Conservation (phyloP, 768 basidiomycete species). For the Chalciporus pseudorubinellus region DNA sequence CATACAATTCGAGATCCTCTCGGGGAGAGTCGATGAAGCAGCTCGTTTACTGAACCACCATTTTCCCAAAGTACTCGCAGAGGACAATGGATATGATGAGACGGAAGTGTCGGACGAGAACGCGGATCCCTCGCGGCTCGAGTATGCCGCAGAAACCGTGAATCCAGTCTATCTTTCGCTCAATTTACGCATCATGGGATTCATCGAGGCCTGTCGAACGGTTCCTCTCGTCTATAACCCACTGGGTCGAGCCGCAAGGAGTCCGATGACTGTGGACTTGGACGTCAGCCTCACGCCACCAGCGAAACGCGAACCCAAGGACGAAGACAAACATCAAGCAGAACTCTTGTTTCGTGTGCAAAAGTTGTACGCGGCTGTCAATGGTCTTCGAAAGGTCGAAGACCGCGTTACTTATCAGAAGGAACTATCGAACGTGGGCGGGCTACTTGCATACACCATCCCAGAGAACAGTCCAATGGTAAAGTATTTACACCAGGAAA, state of each 20-base stretch:
- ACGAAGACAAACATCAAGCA: slow-evolving; percentile 42
- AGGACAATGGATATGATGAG: slow-evolving; percentile 13
- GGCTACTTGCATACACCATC: slow-evolving; percentile 78
- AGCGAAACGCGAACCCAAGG: slow-evolving; percentile 21
- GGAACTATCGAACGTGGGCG: slow-evolving; percentile 73
- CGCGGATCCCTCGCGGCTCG: slow-evolving; percentile 34
- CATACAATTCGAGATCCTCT: slow-evolving; percentile 66
- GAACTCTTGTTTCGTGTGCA: slow-evolving; percentile 56
- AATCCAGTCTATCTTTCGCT: slow-evolving; percentile 74
- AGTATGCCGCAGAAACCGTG: slow-evolving; percentile 59
- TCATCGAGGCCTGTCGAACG: slow-evolving; percentile 83
- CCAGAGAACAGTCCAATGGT: slow-evolving; percentile 76
- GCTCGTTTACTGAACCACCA: slow-evolving; percentile 61
- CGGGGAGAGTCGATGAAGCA: slow-evolving; percentile 74
- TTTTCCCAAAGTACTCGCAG: slow-evolving; percentile 69
- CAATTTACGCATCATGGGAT: slow-evolving; percentile 84
- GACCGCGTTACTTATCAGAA: slow-evolving; percentile 62
- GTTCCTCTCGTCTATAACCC: slow-evolving; percentile 52
- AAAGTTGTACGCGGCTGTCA: slow-evolving; percentile 64
- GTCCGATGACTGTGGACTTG: slow-evolving; percentile 4
- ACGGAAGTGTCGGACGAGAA: slow-evolving; percentile 23
- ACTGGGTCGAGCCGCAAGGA: slow-evolving; percentile 11
- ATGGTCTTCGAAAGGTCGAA: slow-evolving; percentile 48
- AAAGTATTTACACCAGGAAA: slow-evolving; percentile 70
- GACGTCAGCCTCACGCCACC: slow-evolving; percentile 10